Evolutionary conservation across 2,329 filamentous ascomycete genomes (phyloP).

Genomic region (Gliomastix tumulicola): DNA sequence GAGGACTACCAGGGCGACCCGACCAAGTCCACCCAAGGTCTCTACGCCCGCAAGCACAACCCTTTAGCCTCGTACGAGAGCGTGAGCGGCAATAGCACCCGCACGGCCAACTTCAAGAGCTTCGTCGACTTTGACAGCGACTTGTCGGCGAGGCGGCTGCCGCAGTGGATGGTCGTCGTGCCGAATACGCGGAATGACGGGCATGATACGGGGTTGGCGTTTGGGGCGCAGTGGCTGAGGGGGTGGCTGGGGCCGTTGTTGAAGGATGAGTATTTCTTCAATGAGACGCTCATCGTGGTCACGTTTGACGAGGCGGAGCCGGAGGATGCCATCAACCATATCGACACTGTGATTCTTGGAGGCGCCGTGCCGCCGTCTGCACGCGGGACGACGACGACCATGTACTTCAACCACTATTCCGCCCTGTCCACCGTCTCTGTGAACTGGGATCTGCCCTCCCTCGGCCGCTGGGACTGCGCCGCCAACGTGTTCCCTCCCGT

Average conservation of each 20-base stretch:
- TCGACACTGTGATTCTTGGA: slow-evolving; percentile 66
- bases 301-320: slow-evolving; percentile 76
- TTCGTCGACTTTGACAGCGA: slow-evolving; percentile 61
- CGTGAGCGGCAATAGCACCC: slow-evolving; percentile 49
- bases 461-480: slow-evolving; percentile 65
- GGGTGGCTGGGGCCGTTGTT: slow-evolving; percentile 66
- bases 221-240: slow-evolving; percentile 61
- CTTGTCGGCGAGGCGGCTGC: slow-evolving; percentile 53
- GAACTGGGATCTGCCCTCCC: slow-evolving; percentile 63
- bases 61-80: slow-evolving; percentile 58
- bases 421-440: slow-evolving; percentile 57
- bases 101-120: slow-evolving; percentile 68
- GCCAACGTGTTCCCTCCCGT: slow-evolving; percentile 63
- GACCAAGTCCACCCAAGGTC: slow-evolving; percentile 58
- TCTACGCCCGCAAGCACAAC: slow-evolving; percentile 83
- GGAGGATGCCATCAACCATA: slow-evolving; percentile 59
- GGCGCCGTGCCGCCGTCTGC: slow-evolving; percentile 62
- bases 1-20: slow-evolving; percentile 65
- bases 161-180: slow-evolving; percentile 66
- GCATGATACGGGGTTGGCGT: slow-evolving; percentile 65
- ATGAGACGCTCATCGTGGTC: slow-evolving; percentile 67
- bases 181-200: slow-evolving; percentile 72
- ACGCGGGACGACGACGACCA: slow-evolving; percentile 59
- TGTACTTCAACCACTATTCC: slow-evolving; percentile 69
- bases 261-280: slow-evolving; percentile 62